Percentiles rank a stretch among this genome's conserved stretches.
These are phyloP conservation scores for Crotalaria pallida DNA, from an alignment of 306 rosid species.

Conservation along the genomic window DNA sequence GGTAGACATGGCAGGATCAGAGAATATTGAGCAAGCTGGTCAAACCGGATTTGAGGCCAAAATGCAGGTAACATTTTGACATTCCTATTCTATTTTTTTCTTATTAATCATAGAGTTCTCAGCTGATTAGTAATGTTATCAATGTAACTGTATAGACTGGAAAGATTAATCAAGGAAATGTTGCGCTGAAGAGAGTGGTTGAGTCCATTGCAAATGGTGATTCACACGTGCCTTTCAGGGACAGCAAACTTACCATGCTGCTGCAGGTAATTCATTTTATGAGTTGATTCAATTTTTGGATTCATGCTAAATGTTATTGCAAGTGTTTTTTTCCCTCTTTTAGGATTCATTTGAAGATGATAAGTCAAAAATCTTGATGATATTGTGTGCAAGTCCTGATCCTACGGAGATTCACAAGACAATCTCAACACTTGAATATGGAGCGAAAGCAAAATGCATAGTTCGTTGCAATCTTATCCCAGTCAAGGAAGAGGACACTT, in stretches of 20 bases:
- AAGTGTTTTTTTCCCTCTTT: conserved; percentile 4
- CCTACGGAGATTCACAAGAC: conserved; percentile 97
- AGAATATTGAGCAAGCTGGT: conserved; percentile 97
- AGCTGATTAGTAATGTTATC: conserved; percentile 14
- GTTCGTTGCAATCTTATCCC: conserved; percentile 90
- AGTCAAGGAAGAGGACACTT: conserved; percentile 70
- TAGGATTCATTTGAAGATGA: conserved; percentile 99
- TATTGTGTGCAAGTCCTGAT: conserved; percentile 94
- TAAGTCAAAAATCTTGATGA: conserved; percentile 85
- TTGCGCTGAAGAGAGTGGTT: conserved; percentile 88
- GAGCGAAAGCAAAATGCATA: conserved; percentile 95
- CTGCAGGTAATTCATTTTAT: conserved; percentile 59
- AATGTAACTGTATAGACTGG: conserved; percentile 63
- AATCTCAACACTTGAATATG: conserved; percentile 90
- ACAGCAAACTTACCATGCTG: conserved; percentile 99
- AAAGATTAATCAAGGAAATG: conserved; percentile 95
- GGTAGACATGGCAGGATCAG: conserved; percentile 99
- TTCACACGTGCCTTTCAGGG: conserved; percentile 97
- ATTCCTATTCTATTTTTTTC: not conserved
- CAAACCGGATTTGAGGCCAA: conserved; percentile 96
- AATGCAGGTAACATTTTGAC: conserved; percentile 72
- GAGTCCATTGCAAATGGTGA: conserved; percentile 99
- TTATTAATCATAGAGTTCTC: not conserved
- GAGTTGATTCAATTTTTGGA: not conserved
- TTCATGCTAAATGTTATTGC: conserved; percentile 2